Evolutionary conservation across 2,329 filamentous ascomycete genomes (phyloP).

Genomic region (Fusarium odoratissimum): DNA sequence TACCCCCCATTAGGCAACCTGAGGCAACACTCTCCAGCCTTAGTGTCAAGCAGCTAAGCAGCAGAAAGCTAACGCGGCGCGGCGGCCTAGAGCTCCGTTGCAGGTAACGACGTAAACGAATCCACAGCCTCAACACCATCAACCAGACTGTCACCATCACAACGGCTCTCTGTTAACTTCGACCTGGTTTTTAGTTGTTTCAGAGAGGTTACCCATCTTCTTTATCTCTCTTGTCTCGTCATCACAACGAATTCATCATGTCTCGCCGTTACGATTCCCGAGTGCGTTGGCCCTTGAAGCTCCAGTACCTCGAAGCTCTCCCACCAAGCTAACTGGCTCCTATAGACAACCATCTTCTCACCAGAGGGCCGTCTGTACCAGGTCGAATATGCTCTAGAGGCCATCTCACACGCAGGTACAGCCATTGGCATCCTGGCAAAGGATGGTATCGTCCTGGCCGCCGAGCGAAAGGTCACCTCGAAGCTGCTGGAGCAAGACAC

Average conservation of each 20-base stretch:
- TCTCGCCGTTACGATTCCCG: constrained; percentile 97
- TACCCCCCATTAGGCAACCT: constrained; percentile 17
- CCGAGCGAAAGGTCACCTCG: constrained; percentile 98
- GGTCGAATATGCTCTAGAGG: constrained; percentile 98
- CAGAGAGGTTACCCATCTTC: not conserved
- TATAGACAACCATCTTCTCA: constrained; percentile 99
- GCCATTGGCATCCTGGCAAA: constrained; percentile 96
- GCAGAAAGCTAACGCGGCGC: constrained; percentile 52
- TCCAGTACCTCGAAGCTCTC: constrained; percentile 32
- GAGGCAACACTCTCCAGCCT: constrained; percentile 38
- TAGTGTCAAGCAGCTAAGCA: constrained; percentile 28
- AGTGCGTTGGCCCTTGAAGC: constrained; percentile 66
- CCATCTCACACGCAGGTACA: constrained; percentile 97
- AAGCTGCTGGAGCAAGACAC: constrained; percentile 99
- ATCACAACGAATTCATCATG: constrained; percentile 67
- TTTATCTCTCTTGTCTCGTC: not conserved
- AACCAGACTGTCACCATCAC: constrained; percentile 34
- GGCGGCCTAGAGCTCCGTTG: constrained; percentile 58
- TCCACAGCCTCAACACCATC: constrained; percentile 38
- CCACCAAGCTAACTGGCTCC: constrained; percentile 40
- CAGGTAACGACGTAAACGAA: constrained; percentile 41
- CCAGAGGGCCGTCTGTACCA: constrained; percentile 98
- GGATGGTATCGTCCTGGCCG: constrained; percentile 97
- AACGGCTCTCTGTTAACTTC: constrained; percentile 27
- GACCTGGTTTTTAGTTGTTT: constrained; percentile 1